phyloP scores from a whole-genome alignment of 495 filamentous ascomycete genomes.

The Aspergillus baeticus region DNA sequence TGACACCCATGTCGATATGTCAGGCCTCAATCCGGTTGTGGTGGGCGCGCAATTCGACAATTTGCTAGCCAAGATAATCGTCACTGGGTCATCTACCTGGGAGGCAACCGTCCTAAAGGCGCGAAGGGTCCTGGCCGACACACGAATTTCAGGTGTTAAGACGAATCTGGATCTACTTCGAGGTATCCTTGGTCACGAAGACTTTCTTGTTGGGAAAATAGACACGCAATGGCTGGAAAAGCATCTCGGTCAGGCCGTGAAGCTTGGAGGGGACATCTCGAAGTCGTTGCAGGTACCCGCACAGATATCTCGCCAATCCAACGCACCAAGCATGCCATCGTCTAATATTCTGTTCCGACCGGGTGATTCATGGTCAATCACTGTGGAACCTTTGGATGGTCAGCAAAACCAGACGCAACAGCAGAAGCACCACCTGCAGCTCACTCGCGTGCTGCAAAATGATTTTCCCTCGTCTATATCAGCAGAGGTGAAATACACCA shows the following conservation, averaged over 20 bases:
- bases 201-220: conserved; percentile 43
- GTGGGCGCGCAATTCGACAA: conserved; percentile 60
- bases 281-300: conserved; percentile 9
- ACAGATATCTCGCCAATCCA: background rate
- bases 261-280: conserved; percentile 30
- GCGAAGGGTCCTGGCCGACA: conserved; percentile 53
- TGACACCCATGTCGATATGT: conserved; percentile 49
- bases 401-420: conserved; percentile 14
- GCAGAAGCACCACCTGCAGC: conserved; percentile 43
- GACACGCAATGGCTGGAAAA: conserved; percentile 60
- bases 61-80: conserved; percentile 60
- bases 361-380: conserved; percentile 57
- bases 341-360: conserved; percentile 50
- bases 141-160: conserved; percentile 50
- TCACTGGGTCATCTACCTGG: conserved; percentile 51
- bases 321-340: conserved; percentile 17
- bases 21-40: conserved; percentile 29
- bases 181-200: conserved; percentile 48
- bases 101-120: conserved; percentile 50
- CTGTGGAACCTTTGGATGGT: conserved; percentile 33
- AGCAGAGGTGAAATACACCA: conserved; percentile 56
- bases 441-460: conserved; percentile 55
- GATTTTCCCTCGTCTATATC: conserved; percentile 55
- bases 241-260: conserved; percentile 39
- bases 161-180: conserved; percentile 55